Evolutionary conservation across 345 rosid genomes (phyloP), one percentile per base, ranked within the genome.

Genomic region (Lepidium africanum): DNA sequence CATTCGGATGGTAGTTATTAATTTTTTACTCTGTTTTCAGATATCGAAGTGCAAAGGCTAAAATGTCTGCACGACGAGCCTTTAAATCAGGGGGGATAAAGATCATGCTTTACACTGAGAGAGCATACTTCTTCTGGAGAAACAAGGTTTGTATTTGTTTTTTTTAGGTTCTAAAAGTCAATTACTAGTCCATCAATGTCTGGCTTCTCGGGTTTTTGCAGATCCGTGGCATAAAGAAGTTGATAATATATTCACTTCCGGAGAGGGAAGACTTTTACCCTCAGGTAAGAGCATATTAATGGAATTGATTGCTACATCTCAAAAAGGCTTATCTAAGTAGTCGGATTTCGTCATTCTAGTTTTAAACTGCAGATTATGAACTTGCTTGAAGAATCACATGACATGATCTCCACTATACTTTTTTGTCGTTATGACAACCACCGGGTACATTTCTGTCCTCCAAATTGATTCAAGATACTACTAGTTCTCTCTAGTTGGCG

Each of bases 241-340:
- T 91, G 67, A 89, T 94, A 10, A 72, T 94, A 52, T 94, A 91
- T 78, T 94, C 97, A 55, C 89, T 91, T 30, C 97, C 97, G 0
- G 95, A 94, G 69, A 77, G 96, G 70, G 91, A 91, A 76, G 97
- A 94, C 80, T 91, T 94, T 58, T 94, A 91, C 69, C 88, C 91
- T 30, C 91, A 94, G 92, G 99, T 85, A 65, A 81, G 82, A 45
- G 39, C 43, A 40, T 33, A 17, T 32, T 63, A 51, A 35, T 67
- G 23, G 23, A 51, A 36, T 30, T 17, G 39, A 38, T 19, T 38
- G 37, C 25, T 10, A 47, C 30, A 46, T 21, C 27, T 25, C 27
- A 25, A 57, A 25, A 57, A 21, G 4, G 19, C 39, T 51, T 42
- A 32, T 21, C 40, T 32, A 30, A 40, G 23, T 13, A 17, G 65